A percentile compares a stretch with the other conserved stretches of the same genome.
These are phyloP conservation scores for Closterium sp. DNA, from an alignment of 139 green algal species.

Conservation along the genomic window DNA sequence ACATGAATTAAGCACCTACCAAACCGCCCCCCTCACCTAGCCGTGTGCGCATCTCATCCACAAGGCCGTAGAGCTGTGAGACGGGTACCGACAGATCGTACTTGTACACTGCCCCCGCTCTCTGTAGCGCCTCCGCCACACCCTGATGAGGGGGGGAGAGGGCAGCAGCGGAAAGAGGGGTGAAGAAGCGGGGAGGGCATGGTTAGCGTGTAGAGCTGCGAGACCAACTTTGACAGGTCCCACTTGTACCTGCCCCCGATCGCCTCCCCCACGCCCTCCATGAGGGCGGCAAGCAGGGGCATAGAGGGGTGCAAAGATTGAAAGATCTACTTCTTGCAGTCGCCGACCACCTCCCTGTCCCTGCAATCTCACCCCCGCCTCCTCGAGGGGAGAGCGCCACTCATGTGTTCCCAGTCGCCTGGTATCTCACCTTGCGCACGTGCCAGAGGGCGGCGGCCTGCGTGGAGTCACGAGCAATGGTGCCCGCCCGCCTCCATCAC, in stretches of 20 bases:
- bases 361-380: too few species aligned
- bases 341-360: too few species aligned
- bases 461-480: too few species aligned
- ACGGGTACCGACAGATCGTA: constrained; percentile 78
- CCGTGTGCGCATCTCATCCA: constrained; percentile 67
- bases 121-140: constrained; percentile 75
- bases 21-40: constrained; percentile 7
- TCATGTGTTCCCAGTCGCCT: too few species aligned
- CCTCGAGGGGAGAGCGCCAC: too few species aligned
- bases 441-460: constrained; percentile 80
- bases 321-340: too few species aligned
- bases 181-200: background rate
- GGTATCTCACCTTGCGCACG: constrained; percentile 69
- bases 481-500: too few species aligned
- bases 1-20: background rate
- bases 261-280: too few species aligned
- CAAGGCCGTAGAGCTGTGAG: constrained; percentile 75
- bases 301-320: too few species aligned
- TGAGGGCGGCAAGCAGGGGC: too few species aligned
- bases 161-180: background rate
- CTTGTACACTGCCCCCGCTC: constrained; percentile 72
- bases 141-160: background rate
- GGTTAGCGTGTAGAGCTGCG: background rate
- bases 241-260: too few species aligned
- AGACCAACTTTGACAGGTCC: too few species aligned